A percentile compares a stretch with the other conserved stretches of the same genome.
These are phyloP conservation scores for Exophiala viscosa DNA, from an alignment of 2,329 filamentous ascomycete genomes.

Conservation along the genomic window DNA sequence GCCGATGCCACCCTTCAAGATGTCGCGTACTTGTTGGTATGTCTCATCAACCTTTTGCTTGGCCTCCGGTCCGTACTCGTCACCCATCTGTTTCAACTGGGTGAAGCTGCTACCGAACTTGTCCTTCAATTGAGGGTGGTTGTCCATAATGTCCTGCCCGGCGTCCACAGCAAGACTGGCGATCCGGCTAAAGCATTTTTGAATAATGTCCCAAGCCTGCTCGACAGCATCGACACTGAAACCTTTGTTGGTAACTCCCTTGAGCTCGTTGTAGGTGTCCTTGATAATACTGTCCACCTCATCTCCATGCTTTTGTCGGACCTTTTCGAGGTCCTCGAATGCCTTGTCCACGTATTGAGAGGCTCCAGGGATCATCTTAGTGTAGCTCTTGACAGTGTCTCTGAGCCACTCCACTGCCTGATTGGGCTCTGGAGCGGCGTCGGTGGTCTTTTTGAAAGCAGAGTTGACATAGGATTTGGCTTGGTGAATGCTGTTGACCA, in stretches of 20 bases:
- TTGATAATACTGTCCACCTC: conserved; percentile 67
- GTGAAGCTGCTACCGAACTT: conserved; percentile 66
- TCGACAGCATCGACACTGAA: conserved; percentile 61
- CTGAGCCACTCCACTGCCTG: conserved; percentile 65
- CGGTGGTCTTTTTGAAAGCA: conserved; percentile 58
- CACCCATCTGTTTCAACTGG: conserved; percentile 65
- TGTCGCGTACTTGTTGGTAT: conserved; percentile 62
- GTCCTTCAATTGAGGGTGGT: conserved; percentile 70
- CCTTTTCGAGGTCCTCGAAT: conserved; percentile 67
- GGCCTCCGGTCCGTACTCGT: conserved; percentile 69
- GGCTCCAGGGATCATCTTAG: conserved; percentile 68
- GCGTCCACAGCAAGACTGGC: conserved; percentile 61
- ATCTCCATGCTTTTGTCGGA: conserved; percentile 63
- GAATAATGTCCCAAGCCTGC: conserved; percentile 60
- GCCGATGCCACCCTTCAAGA: conserved; percentile 60
- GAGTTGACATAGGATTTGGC: conserved; percentile 60
- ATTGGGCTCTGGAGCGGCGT: conserved; percentile 62
- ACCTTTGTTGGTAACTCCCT: conserved; percentile 58
- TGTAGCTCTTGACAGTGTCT: conserved; percentile 64
- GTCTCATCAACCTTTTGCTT: conserved; percentile 73
- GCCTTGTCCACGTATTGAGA: conserved; percentile 63
- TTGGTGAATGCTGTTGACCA: conserved; percentile 50
- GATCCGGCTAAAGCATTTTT: conserved; percentile 59
- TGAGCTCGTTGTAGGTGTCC: conserved; percentile 65
- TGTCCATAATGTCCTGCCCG: conserved; percentile 62